Evolutionary conservation across 495 filamentous ascomycete species (phyloP).

Genomic region (Podospora anserina): DNA sequence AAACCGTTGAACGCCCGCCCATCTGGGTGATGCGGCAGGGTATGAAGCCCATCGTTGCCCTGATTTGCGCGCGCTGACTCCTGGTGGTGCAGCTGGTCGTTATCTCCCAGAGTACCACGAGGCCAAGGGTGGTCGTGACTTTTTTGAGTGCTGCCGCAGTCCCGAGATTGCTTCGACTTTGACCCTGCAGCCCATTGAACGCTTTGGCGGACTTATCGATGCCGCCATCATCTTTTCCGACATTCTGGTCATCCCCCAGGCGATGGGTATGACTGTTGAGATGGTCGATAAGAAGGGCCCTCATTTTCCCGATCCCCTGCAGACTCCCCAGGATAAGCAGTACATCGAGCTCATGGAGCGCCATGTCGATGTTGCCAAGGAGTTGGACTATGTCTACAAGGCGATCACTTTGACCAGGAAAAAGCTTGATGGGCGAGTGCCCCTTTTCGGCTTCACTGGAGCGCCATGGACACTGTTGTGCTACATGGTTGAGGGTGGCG

Average conservation of each 20-base stretch:
- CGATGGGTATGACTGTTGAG: constrained; percentile 93
- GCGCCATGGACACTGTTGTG: constrained; percentile 95
- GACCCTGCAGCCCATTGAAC: constrained; percentile 90
- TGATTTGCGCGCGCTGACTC: constrained; percentile 18
- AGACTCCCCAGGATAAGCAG: constrained; percentile 72
- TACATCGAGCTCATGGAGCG: constrained; percentile 72
- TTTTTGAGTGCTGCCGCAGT: constrained; percentile 93
- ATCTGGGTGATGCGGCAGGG: constrained; percentile 99
- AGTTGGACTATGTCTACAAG: constrained; percentile 90
- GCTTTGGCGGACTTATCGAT: constrained; percentile 84
- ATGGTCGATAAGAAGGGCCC: constrained; percentile 97
- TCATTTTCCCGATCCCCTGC: constrained; percentile 82
- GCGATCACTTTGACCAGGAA: constrained; percentile 87
- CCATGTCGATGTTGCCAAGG: constrained; percentile 75
- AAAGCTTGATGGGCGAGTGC: constrained; percentile 84
- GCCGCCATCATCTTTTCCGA: constrained; percentile 99
- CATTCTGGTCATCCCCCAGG: constrained; percentile 95
- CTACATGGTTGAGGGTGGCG: constrained; percentile 98
- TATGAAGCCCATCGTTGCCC: constrained; percentile 35
- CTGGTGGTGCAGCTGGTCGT: constrained; percentile 67
- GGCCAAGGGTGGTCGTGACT: constrained; percentile 83
- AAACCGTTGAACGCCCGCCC: constrained; percentile 85
- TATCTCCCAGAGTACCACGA: constrained; percentile 98
- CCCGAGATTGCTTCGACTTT: constrained; percentile 89
- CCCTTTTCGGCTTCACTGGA: constrained; percentile 94